These are phyloP conservation scores for Cryptococcus sp. DNA, from an alignment of 1,284 basidiomycete species.

Conservation along the genomic window DNA sequence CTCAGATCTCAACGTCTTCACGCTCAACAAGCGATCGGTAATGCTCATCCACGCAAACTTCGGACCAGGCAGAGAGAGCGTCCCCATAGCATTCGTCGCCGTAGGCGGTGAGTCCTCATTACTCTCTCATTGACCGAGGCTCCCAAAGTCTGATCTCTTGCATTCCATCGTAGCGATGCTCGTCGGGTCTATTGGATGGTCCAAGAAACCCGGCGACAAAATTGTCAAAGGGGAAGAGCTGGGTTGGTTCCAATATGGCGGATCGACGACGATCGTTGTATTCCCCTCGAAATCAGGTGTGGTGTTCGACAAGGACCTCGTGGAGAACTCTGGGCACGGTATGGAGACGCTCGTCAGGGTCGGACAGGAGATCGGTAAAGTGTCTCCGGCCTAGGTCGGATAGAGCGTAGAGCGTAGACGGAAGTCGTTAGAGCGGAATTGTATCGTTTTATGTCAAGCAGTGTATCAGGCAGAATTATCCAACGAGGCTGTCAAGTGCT, in stretches of 20 bases:
- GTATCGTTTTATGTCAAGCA: not conserved
- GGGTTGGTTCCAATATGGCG: slow-evolving; percentile 57
- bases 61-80: slow-evolving; percentile 38
- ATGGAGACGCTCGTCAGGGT: slow-evolving; percentile 75
- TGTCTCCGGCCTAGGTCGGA: slow-evolving; percentile 5
- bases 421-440: not conserved
- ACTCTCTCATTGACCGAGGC: slow-evolving; percentile 10
- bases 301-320: slow-evolving; percentile 67
- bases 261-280: slow-evolving; percentile 63
- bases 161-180: slow-evolving; percentile 57
- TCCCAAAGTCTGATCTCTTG: not conserved
- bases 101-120: slow-evolving; percentile 41
- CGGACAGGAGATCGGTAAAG: slow-evolving; percentile 53
- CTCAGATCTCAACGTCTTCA: slow-evolving; percentile 46
- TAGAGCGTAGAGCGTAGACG: not conserved
- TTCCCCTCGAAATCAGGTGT: slow-evolving; percentile 61
- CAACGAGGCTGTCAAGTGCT: too few relatives aligned
- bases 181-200: slow-evolving; percentile 58
- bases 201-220: slow-evolving; percentile 49
- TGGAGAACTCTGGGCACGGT: slow-evolving; percentile 61
- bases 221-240: slow-evolving; percentile 57
- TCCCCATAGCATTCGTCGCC: slow-evolving; percentile 49
- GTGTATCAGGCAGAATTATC: not conserved
- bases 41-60: slow-evolving; percentile 52
- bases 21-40: slow-evolving; percentile 41